These are phyloP conservation scores for Globisporangium recalcitrans DNA, from an alignment of 352 stramenopile genomes.

Conservation along the genomic window DNA sequence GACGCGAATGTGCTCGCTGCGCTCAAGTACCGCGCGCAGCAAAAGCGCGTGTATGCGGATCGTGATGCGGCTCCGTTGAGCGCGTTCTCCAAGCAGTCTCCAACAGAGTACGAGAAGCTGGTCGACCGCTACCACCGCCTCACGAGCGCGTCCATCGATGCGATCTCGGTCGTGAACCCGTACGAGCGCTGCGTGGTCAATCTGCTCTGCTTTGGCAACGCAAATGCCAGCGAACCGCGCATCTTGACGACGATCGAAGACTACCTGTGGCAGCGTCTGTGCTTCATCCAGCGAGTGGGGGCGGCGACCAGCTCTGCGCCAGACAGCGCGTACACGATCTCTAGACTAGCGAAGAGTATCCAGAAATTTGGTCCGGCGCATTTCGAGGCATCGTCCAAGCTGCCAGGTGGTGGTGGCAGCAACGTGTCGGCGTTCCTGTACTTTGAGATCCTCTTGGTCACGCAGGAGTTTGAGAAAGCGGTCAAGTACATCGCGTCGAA, in stretches of 20 bases:
- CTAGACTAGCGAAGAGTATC: constrained; percentile 60
- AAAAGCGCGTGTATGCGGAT: constrained; percentile 45
- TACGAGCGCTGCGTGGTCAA: constrained; percentile 83
- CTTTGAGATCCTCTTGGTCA: constrained; percentile 76
- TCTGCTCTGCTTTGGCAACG: constrained; percentile 68
- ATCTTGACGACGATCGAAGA: constrained; percentile 82
- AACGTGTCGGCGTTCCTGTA: constrained; percentile 66
- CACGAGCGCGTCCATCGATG: constrained; percentile 65
- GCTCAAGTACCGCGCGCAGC: constrained; percentile 54
- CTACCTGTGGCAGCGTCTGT: constrained; percentile 82
- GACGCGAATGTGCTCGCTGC: constrained; percentile 54
- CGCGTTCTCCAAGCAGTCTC: constrained; percentile 68
- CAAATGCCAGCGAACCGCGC: constrained; percentile 66
- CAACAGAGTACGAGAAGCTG: constrained; percentile 53
- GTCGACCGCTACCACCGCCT: constrained; percentile 67
- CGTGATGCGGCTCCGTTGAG: constrained; percentile 30
- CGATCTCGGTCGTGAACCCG: constrained; percentile 60
- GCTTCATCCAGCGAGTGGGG: constrained; percentile 59
- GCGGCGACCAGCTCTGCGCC: constrained; percentile 27
- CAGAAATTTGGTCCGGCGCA: constrained; percentile 68
- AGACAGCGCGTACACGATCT: constrained; percentile 62
- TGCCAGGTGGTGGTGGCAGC: constrained; percentile 24
- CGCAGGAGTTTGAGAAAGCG: constrained; percentile 75
- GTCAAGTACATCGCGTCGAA: constrained; percentile 78
- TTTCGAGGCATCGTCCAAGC: constrained; percentile 48